These are phyloP conservation scores for Pseudocercospora eumusae DNA, from an alignment of 2,329 filamentous ascomycete genomes.

Conservation along the genomic window DNA sequence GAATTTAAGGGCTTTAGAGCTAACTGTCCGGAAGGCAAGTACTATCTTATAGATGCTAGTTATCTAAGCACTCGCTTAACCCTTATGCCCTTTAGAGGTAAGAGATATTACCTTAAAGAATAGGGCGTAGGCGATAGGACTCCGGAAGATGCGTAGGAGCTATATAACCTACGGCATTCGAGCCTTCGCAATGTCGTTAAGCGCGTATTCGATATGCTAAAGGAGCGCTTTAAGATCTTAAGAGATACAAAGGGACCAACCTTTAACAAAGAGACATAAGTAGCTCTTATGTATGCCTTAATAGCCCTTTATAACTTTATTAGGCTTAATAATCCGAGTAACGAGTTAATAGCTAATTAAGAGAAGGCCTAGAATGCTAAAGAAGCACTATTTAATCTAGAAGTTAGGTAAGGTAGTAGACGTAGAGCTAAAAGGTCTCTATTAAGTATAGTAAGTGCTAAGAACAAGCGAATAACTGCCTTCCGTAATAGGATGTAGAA, in stretches of 20 bases:
- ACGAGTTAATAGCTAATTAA: neutral
- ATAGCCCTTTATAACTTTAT: neutral
- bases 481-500: neutral
- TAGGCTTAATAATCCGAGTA: neutral
- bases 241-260: neutral
- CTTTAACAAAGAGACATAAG: neutral
- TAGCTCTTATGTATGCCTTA: neutral
- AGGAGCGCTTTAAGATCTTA: neutral
- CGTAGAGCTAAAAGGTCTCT: neutral
- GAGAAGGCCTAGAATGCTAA: neutral
- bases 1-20: neutral
- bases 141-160: neutral
- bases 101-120: conserved; percentile 1
- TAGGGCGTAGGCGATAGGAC: neutral
- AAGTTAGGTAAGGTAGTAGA: neutral
- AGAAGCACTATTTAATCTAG: neutral
- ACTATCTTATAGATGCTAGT: neutral
- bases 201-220: neutral
- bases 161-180: neutral
- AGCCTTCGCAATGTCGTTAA: neutral
- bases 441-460: neutral
- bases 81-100: neutral
- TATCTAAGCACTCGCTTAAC: neutral
- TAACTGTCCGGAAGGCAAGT: neutral
- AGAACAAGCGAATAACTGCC: neutral